Percentiles rank a stretch among this genome's conserved stretches.
Conservation (phyloP, 768 basidiomycete genomes). For the Lactifluus rugatus region DNA sequence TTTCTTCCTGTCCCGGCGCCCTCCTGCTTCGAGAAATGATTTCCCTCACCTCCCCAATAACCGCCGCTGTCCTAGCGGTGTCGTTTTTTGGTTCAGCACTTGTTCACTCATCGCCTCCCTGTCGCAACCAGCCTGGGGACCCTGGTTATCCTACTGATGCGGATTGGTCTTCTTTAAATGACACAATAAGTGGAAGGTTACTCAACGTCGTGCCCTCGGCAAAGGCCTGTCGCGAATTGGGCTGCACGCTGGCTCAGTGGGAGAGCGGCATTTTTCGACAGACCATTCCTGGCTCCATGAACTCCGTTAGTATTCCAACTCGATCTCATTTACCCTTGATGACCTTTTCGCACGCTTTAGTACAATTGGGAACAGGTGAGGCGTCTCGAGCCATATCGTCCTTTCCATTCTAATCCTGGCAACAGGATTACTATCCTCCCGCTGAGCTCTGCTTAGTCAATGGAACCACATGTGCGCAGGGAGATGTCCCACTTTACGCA, state of each 20-base stretch:
- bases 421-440: conserved; percentile 6
- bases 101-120: background rate
- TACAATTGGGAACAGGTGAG: conserved; percentile 20
- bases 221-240: background rate
- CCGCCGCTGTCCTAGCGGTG: background rate
- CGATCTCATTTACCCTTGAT: background rate
- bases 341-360: background rate
- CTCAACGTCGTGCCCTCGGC: conserved; percentile 13
- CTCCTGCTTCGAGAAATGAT: background rate
- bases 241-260: conserved; percentile 16
- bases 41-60: background rate
- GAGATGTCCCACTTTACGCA: conserved; percentile 14
- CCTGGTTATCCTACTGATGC: conserved; percentile 5
- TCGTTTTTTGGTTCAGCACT: background rate
- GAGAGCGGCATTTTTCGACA: conserved; percentile 13
- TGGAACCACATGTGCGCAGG: conserved; percentile 13
- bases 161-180: conserved; percentile 13
- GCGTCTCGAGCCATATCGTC: background rate
- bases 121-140: conserved; percentile 19
- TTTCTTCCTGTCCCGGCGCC: background rate
- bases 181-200: conserved; percentile 8
- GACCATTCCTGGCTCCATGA: conserved; percentile 15
- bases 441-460: conserved; percentile 12
- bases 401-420: background rate
- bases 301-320: conserved; percentile 4